Evolutionary conservation across 2,329 filamentous ascomycete genomes (phyloP), one percentile per base, ranked within the genome.

Genomic region (Phialophora tarda): DNA sequence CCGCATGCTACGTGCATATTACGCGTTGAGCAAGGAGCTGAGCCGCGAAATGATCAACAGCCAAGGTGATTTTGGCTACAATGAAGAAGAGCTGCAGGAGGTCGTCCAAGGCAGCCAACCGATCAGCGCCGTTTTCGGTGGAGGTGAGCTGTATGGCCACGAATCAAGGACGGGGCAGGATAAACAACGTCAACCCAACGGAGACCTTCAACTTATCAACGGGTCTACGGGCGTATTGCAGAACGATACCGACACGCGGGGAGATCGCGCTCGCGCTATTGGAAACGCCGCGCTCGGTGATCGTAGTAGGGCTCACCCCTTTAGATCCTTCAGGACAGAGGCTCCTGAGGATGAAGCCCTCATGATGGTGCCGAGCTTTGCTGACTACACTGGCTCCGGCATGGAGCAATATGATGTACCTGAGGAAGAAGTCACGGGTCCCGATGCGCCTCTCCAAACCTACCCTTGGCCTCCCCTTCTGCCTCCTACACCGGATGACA

Each of bases 1-100:
- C 34, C 88, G 93, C 63, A 90, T 99, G 79, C 97, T 98, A 78
- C 86, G 92, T 51, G 94, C 94, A 0, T 97, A 96, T 77, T 98
- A 96, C 77, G 89, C 91, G 1, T 86, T 97, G 8, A 95, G 93
- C 75, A 92, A 93, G 75, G 91, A 97, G 75, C 89, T 97, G 78
- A 93, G 95, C 67, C 87, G 88, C 66, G 94, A 98, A 71, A 91
- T 93, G 67, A 83, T 94, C 5, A 88, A 91, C 64, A 88, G 88
- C 1, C 83, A 93, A 69, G 90, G 93, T 73, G 91, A 93, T 68
- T 90, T 93, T 74, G 85, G 90, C 62, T 87, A 91, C 77, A 86
- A 91, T 44, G 91, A 90, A 67, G 88, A 87, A 23, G 89, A 93
- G 71, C 88, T 91, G 11, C 88, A 91, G 65, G 90, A 94, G 72